Base-by-base conservation (phyloP, 805 yeast genomes). In the Millerozyma miso region DNA sequence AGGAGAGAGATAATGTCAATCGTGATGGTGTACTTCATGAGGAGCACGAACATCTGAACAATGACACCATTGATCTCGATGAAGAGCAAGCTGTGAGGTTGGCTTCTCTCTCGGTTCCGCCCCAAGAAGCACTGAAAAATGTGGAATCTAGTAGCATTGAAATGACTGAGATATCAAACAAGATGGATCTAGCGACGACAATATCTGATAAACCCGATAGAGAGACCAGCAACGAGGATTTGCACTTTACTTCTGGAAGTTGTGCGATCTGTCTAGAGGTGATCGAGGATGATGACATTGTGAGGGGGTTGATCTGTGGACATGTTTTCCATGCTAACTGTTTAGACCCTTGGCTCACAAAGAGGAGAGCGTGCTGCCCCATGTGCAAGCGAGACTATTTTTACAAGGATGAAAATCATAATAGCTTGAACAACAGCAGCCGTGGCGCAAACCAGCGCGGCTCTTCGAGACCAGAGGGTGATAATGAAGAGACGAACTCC, bases 261-360 rank as follows among this genome's bases (percentile, higher is more conserved):
- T 86, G 95, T 69, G 89, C 91, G 10, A 83, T 86, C 49, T 86
- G 95, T 60, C 69, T 87, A 31, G 95, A 86, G 33, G 59, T 67
- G 3, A 71, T 83, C 42, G 84, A 79, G 48, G 75, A 75, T 39
- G 80, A 74, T 12, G 88, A 84, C 40, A 56, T 60, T 1, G 88
- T 87, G 1, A 76, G 95, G 39, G 88, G 88, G 0, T 69, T 88
- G 35, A 68, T 85, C 8, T 87, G 96, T 64, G 88, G 89, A 3
- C 96, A 87, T 61, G 88, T 83, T 2, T 87, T 81, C 73, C 96
- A 87, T 55, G 71, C 81, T 17, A 82, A 75, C 14, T 87, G 96
- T 62, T 73, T 88, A 41, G 88, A 83, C 49, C 90, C 90, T 1
- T 87, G 95, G 95, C 66, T 87, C 37, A 81, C 79, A 2, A 76